Evolutionary conservation across 768 basidiomycete species (phyloP), one percentile per base, ranked within the genome.

Genomic region (Naganishia onofrii): DNA sequence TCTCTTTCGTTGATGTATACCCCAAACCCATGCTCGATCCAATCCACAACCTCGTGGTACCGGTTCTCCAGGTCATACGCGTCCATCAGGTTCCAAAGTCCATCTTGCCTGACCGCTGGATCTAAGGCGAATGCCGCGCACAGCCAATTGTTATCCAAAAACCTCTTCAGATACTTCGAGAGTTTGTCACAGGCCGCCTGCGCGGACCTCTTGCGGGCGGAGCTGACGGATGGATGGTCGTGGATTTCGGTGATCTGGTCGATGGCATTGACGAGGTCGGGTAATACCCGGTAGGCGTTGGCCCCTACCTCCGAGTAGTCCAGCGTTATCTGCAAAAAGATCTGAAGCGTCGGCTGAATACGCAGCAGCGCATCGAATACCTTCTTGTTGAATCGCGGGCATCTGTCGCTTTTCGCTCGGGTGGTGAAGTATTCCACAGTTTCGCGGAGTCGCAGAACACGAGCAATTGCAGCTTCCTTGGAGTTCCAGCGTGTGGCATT

Each of bases 71-170:
- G 7, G 10, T n/a, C 32, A 38, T 58, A 34, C 2, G 34, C 34
- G 21, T 10, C 13, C 13, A 58, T 17, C 4, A 58, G 57, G 34
- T 19, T n/a, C 19, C 34, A 38, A 21, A 58, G 34, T 13, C 57
- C 57, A 17, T 58, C 57, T 19, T 38, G 21, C 34, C 57, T 34
- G 34, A n/a, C 26, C 15, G 34, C 21, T 4, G 57, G 57, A 21
- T 58, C 57, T 28, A 31, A 38, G 8, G 57, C 57, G 57, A 58
- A 56, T 17, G 34, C 57, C 1, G 57, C 57, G 34, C 57, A 58
- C 12, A 38, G 34, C 57, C 32, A 58, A 21, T 58, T 38, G 23
- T 58, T 58, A 4, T 36, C 19, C 8, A 38, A 21, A 21, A 58
- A 58, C 34, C 9, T 38, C 2, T 36, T 5, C 4, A 58, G 34